These are phyloP conservation scores for Blastomyces emzantsi DNA, from an alignment of 2,329 filamentous ascomycete species.

Conservation along the genomic window DNA sequence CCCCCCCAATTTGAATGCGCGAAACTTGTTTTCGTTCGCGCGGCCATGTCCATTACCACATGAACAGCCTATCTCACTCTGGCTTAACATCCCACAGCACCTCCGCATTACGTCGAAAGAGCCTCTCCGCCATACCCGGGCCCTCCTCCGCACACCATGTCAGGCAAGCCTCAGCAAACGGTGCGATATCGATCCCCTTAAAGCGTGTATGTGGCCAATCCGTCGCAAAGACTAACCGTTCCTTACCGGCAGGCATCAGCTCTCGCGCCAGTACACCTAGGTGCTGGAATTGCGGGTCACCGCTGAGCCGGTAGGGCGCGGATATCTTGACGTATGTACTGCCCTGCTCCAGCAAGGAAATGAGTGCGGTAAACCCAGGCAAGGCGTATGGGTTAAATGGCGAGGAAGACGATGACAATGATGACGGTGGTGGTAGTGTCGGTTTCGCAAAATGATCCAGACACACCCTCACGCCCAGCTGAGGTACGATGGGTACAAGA, in stretches of 20 bases:
- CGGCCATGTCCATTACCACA: neutral
- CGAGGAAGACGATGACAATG: conserved; percentile 7
- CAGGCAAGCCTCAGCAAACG: conserved; percentile 47
- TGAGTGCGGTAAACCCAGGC: conserved; percentile 42
- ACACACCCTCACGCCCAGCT: conserved; percentile 45
- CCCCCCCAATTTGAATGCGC: neutral
- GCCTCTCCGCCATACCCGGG: conserved; percentile 35
- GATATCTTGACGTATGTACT: conserved; percentile 51
- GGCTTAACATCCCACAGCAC: conserved; percentile 36
- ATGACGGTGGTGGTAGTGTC: conserved; percentile 22
- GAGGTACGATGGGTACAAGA: conserved; percentile 43
- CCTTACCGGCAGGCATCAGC: conserved; percentile 39
- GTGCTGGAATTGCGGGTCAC: conserved; percentile 37
- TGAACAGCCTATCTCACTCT: neutral
- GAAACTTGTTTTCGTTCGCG: neutral
- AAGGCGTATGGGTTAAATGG: conserved; percentile 38
- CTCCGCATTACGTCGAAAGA: conserved; percentile 51
- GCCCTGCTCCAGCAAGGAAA: conserved; percentile 40
- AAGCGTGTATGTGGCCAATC: conserved; percentile 59
- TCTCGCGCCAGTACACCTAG: conserved; percentile 43
- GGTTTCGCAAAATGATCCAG: conserved; percentile 54
- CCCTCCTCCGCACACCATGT: conserved; percentile 44
- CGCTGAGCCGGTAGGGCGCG: conserved; percentile 48
- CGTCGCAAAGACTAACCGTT: conserved; percentile 49
- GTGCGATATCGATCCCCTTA: conserved; percentile 47